These are phyloP conservation scores for Hemisphaericaspora nanyangensis DNA, from an alignment of 805 yeast genomes.

Conservation along the genomic window DNA sequence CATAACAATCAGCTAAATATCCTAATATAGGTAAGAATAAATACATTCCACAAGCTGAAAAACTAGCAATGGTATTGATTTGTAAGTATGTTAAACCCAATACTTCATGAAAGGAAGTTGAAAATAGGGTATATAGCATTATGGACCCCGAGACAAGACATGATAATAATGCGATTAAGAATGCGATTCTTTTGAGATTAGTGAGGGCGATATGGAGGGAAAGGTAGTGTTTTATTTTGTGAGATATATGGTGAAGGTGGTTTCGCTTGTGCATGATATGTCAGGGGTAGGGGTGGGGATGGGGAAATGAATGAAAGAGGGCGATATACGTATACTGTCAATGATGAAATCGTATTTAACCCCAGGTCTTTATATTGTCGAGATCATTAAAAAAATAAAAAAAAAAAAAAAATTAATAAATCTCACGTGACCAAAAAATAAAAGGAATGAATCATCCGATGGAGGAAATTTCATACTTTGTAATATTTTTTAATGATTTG, in stretches of 20 bases:
- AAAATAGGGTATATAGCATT: constrained; percentile 73
- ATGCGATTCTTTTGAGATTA: constrained; percentile 48
- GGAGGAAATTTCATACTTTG: too few relatives aligned
- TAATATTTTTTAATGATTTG: too few relatives aligned
- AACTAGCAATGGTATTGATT: constrained; percentile 69
- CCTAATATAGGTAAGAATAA: constrained; percentile 80
- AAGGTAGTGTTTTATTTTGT: constrained; percentile 43
- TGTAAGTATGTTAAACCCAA: constrained; percentile 60
- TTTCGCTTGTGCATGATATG: constrained; percentile 8
- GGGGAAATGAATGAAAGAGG: neutral
- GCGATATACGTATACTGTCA: too few relatives aligned
- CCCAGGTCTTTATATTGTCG: too few relatives aligned
- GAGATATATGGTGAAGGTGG: constrained; percentile 24
- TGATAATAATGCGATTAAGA: constrained; percentile 52
- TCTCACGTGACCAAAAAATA: too few relatives aligned
- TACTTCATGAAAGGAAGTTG: constrained; percentile 59
- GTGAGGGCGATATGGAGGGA: constrained; percentile 38
- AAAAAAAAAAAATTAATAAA: too few relatives aligned
- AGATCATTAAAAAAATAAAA: too few relatives aligned
- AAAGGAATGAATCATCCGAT: too few relatives aligned
- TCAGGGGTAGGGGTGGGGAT: too few relatives aligned
- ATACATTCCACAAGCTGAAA: constrained; percentile 78
- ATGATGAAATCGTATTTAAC: too few relatives aligned
- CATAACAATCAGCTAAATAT: constrained; percentile 77
- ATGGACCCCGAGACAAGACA: constrained; percentile 83